phyloP scores from a whole-genome alignment of 257 asterid genomes.

The Misopates orontium region DNA sequence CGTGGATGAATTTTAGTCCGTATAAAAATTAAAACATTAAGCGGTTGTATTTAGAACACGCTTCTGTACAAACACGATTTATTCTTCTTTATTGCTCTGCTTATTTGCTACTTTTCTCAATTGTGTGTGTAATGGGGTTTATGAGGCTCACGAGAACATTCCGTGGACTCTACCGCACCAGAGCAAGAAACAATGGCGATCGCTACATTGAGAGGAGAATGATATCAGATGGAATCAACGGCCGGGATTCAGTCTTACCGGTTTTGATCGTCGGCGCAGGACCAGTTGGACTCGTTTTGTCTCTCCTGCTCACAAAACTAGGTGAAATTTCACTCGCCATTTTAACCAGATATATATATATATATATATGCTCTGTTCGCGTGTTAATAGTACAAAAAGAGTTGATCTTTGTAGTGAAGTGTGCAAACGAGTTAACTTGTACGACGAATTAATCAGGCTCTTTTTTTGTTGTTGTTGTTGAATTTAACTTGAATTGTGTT shows the following conservation, averaged over 20 bases:
- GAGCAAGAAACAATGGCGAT: constrained; percentile 23
- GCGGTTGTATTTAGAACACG: too few species aligned
- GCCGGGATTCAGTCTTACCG: constrained; percentile 51
- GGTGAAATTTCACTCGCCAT: constrained; percentile 38
- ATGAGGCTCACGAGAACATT: constrained; percentile 37
- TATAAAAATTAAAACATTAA: too few species aligned
- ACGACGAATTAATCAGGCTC: too few species aligned
- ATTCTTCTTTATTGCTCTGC: too few species aligned
- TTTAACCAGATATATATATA: neutral
- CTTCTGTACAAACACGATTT: too few species aligned
- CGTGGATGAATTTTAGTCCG: too few species aligned
- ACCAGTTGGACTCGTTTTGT: constrained; percentile 89
- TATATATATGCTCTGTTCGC: neutral
- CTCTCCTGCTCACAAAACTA: constrained; percentile 75
- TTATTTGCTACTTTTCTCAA: too few species aligned
- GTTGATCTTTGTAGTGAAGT: too few species aligned
- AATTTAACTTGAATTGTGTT: too few species aligned
- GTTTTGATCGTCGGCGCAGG: constrained; percentile 96
- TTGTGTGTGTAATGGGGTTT: constrained; percentile 39
- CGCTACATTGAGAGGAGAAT: constrained; percentile 37
- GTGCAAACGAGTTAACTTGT: too few species aligned
- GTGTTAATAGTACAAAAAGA: neutral
- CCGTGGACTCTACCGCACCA: constrained; percentile 29
- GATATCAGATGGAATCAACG: constrained; percentile 36
- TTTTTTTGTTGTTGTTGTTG: too few species aligned